Conservation (phyloP, 768 basidiomycete species). For the Rhizopogon vinicolor region DNA sequence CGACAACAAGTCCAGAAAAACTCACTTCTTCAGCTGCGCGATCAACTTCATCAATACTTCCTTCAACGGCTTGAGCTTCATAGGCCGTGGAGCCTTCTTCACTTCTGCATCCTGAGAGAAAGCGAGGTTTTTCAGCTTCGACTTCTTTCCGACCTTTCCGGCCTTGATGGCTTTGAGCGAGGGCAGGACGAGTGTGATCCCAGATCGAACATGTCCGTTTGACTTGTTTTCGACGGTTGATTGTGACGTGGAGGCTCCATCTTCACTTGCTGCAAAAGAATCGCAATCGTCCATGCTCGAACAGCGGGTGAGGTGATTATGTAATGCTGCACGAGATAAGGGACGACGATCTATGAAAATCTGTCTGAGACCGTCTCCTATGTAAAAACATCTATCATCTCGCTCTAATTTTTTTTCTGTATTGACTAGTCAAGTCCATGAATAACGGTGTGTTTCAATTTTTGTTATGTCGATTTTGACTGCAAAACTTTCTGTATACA, state of each 20-base stretch:
- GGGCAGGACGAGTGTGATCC: slow-evolving; percentile 63
- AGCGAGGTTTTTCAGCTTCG: slow-evolving; percentile 29
- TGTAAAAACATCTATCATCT: too few relatives aligned
- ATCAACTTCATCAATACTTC: slow-evolving; percentile 69
- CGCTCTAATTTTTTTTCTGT: too few relatives aligned
- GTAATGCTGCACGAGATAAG: slow-evolving; percentile 4
- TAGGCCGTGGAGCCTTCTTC: slow-evolving; percentile 45
- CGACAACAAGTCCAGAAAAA: not conserved
- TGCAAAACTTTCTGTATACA: too few relatives aligned
- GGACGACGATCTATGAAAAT: not conserved
- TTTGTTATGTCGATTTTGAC: too few relatives aligned
- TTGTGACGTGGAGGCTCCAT: slow-evolving; percentile 24
- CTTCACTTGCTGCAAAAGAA: slow-evolving; percentile 23
- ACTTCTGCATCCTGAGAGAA: slow-evolving; percentile 18
- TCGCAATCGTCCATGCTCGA: slow-evolving; percentile 28
- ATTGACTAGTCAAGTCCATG: too few relatives aligned
- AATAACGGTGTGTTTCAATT: too few relatives aligned
- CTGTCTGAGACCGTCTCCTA: too few relatives aligned
- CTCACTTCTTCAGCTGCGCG: slow-evolving; percentile 70
- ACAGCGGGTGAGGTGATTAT: slow-evolving; percentile 8
- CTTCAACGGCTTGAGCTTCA: slow-evolving; percentile 76
- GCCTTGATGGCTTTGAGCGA: slow-evolving; percentile 61
- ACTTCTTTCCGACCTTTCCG: slow-evolving; percentile 47
- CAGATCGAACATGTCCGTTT: slow-evolving; percentile 30
- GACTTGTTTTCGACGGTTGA: slow-evolving; percentile 12